phyloP scores from a whole-genome alignment of 2,329 filamentous ascomycete species.

The Epichloe sylvatica region DNA sequence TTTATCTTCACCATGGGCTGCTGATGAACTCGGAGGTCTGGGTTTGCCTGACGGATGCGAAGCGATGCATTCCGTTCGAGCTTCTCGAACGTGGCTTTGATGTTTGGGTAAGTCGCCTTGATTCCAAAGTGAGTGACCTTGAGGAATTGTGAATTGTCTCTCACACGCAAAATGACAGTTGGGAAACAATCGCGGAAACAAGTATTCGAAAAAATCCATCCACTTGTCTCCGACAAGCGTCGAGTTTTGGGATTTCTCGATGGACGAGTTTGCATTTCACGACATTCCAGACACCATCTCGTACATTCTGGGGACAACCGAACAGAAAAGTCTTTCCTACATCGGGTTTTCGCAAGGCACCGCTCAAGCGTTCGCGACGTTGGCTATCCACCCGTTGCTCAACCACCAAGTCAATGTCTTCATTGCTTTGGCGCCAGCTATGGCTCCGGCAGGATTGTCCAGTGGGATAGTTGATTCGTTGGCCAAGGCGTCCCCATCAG shows the following conservation, averaged over 20 bases:
- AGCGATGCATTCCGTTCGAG: constrained; percentile 76
- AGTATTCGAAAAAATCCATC: constrained; percentile 93
- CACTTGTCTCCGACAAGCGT: constrained; percentile 57
- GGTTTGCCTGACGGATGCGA: constrained; percentile 79
- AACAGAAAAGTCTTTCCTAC: constrained; percentile 76
- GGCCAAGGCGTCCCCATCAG: constrained; percentile 82
- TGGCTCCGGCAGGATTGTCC: constrained; percentile 83
- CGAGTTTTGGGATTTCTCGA: constrained; percentile 94
- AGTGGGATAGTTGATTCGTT: constrained; percentile 87
- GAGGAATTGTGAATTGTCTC: not conserved
- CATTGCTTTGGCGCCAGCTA: constrained; percentile 87
- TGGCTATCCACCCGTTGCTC: constrained; percentile 81
- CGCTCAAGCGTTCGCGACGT: constrained; percentile 85
- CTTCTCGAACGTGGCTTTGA: constrained; percentile 87
- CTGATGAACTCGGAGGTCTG: constrained; percentile 99
- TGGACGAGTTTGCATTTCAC: constrained; percentile 95
- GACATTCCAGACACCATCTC: constrained; percentile 92
- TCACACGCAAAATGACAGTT: constrained; percentile 36
- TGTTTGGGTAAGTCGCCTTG: constrained; percentile 59
- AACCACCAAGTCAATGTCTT: constrained; percentile 94
- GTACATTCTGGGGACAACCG: constrained; percentile 76
- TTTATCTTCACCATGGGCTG: constrained; percentile 89
- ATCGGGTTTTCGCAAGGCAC: constrained; percentile 96
- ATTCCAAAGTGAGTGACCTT: not conserved
- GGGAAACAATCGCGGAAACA: constrained; percentile 96